Base-by-base conservation (phyloP, 1,139 yeast genomes). In the Taphrina communis region DNA sequence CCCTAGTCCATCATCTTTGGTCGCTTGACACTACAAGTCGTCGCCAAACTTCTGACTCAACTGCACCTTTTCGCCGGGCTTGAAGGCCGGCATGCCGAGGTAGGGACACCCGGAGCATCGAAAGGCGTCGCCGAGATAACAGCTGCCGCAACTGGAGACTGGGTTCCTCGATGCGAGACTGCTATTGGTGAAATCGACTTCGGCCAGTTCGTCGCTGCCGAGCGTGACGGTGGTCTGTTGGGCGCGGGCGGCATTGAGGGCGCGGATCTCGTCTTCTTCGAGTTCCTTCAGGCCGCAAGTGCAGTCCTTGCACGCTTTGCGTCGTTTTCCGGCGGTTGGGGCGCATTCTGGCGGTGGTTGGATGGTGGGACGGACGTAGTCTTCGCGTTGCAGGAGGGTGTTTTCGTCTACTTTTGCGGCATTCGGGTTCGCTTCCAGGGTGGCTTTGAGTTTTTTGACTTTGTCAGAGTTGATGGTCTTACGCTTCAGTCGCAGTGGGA, bases 21-120 rank as follows among this genome's bases (percentile, higher is more conserved):
- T n/a, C n/a, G n/a, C n/a, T n/a, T 25, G 31, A 25, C 4, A 25
- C 48, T 44, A 65, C 48, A 65, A 35, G 42, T 65, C 68, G 12
- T 65, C 61, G 17, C 68, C 70, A 44, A 65, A 66, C 60, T 66
- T 69, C 48, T 51, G 58, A 35, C 63, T 58, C 62, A 69, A n/a
- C 46, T 58, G 59, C 17, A 65, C 66, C 65, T 66, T 58, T 17
- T 94, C 96, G 63, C 99, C 99, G 0, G 98, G 98, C 80, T 91
- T 92, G 84, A 94, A 94, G 5, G 99, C 97, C 9, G 99, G 99
- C 70, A 95, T 83, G 0, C 99, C 99, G 74, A 94, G 82, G 79
- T 87, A 95, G 56, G 99, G 99, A 80, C 99, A 94, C 2, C 98
- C 97, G 75, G 93, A 97, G 79, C 99, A 94, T 76, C 99, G 83